Evolutionary conservation across 148 eudicot species (phyloP).

Genomic region (Fagopyrum tataricum): DNA sequence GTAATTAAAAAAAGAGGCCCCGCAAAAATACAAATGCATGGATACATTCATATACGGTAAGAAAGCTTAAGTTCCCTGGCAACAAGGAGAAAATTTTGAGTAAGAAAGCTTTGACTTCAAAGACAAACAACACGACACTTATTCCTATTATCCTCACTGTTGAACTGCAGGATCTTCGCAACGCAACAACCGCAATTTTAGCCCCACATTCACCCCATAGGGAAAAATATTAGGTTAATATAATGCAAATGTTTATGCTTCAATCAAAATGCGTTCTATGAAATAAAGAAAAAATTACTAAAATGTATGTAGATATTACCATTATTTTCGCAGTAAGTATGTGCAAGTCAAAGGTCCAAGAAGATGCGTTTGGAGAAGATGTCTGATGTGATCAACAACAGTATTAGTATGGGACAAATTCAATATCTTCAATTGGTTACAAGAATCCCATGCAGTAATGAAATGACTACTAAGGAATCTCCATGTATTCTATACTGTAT

Average conservation of each 20-base stretch:
- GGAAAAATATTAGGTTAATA: neutral
- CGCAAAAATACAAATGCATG: constrained; percentile 3
- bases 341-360: too few relatives aligned
- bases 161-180: neutral
- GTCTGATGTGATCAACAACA: too few relatives aligned
- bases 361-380: too few relatives aligned
- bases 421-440: too few relatives aligned
- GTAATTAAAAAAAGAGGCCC: neutral
- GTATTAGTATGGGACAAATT: too few relatives aligned
- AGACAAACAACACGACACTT: constrained; percentile 12
- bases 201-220: neutral
- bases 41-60: neutral
- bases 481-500: too few relatives aligned
- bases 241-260: neutral
- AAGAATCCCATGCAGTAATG: too few relatives aligned
- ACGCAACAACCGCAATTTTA: constrained; percentile 8
- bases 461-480: too few relatives aligned
- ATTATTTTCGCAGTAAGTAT: too few relatives aligned
- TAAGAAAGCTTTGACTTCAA: constrained; percentile 11
- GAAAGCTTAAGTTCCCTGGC: neutral
- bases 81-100: neutral
- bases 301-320: too few relatives aligned
- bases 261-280: too few relatives aligned
- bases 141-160: constrained; percentile 8
- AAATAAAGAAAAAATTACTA: too few relatives aligned